Percentiles rank a stretch among this genome's conserved stretches.
These are phyloP conservation scores for Thielaviopsis punctulata DNA, from an alignment of 2,329 filamentous ascomycete species.

Conservation along the genomic window DNA sequence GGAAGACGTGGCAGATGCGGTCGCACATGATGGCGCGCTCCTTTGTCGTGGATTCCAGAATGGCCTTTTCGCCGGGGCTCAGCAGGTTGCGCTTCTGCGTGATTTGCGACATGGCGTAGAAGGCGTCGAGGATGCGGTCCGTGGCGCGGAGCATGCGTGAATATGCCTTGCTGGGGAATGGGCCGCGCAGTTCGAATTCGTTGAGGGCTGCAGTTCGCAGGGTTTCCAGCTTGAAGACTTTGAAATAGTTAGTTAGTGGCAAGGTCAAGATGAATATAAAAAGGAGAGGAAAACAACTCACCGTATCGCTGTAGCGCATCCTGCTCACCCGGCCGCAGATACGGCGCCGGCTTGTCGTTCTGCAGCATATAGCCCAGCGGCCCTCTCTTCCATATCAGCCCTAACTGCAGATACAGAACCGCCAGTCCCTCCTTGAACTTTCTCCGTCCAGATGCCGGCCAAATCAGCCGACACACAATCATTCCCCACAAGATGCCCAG, in stretches of 20 bases:
- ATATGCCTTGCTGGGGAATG: conserved; percentile 63
- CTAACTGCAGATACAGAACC: conserved; percentile 86
- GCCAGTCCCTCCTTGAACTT: conserved; percentile 83
- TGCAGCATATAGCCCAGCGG: conserved; percentile 59
- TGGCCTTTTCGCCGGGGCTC: conserved; percentile 62
- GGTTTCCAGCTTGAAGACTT: conserved; percentile 52
- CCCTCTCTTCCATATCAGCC: conserved; percentile 88
- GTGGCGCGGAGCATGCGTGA: conserved; percentile 63
- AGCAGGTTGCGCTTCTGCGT: conserved; percentile 63
- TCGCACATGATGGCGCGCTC: conserved; percentile 71
- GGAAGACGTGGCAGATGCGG: conserved; percentile 74
- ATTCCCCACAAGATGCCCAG: conserved; percentile 84
- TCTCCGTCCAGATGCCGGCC: conserved; percentile 77
- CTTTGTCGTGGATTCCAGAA: conserved; percentile 60
- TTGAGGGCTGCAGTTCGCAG: conserved; percentile 57
- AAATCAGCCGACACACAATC: conserved; percentile 73
- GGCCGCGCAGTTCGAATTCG: conserved; percentile 77
- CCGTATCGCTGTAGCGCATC: conserved; percentile 67
- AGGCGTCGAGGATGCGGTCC: conserved; percentile 73
- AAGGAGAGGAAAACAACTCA: conserved; percentile 17
- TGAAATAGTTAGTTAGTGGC: conserved; percentile 7
- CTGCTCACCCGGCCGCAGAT: conserved; percentile 80
- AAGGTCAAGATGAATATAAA: no score
- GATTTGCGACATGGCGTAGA: conserved; percentile 91
- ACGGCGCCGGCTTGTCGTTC: conserved; percentile 41